Conservation (phyloP, 192 early-diverging fungal genomes). For the Umbelopsis vinacea region DNA sequence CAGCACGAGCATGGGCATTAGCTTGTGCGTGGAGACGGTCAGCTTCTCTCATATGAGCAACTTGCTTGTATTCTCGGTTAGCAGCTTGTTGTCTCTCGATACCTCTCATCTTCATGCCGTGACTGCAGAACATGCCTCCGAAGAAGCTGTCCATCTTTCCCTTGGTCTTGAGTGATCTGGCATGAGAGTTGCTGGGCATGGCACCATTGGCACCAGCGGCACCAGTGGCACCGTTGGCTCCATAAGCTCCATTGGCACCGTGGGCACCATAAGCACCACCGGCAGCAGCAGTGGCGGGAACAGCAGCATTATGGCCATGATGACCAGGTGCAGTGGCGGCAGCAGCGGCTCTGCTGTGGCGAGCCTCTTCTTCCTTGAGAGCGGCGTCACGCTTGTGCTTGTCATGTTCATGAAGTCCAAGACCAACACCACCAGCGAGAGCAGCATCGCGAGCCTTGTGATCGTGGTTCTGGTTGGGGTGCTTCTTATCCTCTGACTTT, state of each 20-base stretch:
- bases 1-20: constrained; percentile 19
- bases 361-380: constrained; percentile 7
- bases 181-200: background rate
- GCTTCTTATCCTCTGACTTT: constrained; percentile 11
- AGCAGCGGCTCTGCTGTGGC: background rate
- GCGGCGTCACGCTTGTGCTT: constrained; percentile 9
- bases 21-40: constrained; percentile 2
- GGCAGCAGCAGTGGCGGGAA: background rate
- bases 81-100: constrained; percentile 20
- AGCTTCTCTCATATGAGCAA: constrained; percentile 13
- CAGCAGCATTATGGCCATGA: background rate
- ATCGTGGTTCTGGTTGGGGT: background rate
- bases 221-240: background rate
- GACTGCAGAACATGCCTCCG: constrained; percentile 2
- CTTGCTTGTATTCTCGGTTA: constrained; percentile 13
- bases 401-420: constrained; percentile 12
- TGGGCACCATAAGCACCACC: background rate
- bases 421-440: constrained; percentile 6
- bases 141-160: constrained; percentile 11
- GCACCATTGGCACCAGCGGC: background rate
- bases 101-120: constrained; percentile 16
- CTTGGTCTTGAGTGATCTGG: constrained; percentile 15
- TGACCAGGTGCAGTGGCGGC: background rate
- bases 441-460: constrained; percentile 11
- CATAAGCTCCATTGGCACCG: background rate